Conservation (phyloP, 768 basidiomycete species). For the Tulasnella sp. region DNA sequence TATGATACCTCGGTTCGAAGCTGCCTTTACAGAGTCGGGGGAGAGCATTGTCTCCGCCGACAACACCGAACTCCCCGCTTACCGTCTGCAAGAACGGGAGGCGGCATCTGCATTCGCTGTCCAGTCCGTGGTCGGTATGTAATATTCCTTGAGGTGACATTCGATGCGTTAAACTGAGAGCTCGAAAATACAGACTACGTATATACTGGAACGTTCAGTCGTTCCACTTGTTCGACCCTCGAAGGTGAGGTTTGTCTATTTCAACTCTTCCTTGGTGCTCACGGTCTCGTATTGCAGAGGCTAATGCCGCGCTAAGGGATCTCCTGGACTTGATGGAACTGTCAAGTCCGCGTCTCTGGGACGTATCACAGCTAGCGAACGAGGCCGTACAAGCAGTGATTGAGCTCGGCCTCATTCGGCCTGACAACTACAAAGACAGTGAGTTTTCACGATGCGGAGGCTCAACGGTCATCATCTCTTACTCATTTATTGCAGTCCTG, state of each 20-base stretch:
- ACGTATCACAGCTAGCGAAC: not conserved
- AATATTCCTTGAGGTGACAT: not conserved
- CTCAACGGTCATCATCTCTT: not conserved
- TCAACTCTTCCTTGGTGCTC: not conserved
- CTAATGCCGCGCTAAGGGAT: not conserved
- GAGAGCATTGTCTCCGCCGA: not conserved
- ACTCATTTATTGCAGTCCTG: not conserved
- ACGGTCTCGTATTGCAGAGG: not conserved
- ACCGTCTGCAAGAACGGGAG: not conserved
- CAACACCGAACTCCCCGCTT: not conserved
- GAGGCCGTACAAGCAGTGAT: not conserved
- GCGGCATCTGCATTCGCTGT: conserved; percentile 1
- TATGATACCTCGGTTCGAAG: not conserved
- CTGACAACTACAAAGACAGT: not conserved
- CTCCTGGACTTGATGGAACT: conserved; percentile 1
- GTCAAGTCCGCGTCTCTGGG: conserved; percentile 3
- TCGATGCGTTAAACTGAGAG: not conserved
- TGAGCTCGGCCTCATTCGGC: not conserved
- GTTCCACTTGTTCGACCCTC: not conserved
- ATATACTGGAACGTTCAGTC: not conserved
- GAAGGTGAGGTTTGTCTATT: not conserved
- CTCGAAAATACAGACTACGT: not conserved
- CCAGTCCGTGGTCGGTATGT: not conserved
- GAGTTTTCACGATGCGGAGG: not conserved
- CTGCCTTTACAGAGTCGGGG: not conserved